These are phyloP conservation scores for Geoglossum glabrum DNA, from an alignment of 495 filamentous ascomycete genomes.

Conservation along the genomic window DNA sequence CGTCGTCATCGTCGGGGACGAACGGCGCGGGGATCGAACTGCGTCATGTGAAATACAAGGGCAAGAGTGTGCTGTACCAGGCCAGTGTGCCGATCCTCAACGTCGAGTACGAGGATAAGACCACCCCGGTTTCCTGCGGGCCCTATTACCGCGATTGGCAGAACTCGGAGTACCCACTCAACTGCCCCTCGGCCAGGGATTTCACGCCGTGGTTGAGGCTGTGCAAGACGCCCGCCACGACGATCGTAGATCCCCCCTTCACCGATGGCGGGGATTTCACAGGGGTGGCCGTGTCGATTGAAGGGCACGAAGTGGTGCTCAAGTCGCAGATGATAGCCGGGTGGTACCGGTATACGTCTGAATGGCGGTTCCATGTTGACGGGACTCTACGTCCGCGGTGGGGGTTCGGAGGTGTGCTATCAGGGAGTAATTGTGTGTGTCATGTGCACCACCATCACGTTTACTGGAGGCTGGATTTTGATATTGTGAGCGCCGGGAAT, in stretches of 20 bases:
- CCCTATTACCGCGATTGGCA: not conserved
- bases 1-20: not conserved
- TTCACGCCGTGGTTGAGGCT: not conserved
- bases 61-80: not conserved
- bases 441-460: not conserved
- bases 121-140: not conserved
- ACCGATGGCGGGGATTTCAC: not conserved
- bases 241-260: not conserved
- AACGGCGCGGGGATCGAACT: not conserved
- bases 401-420: not conserved
- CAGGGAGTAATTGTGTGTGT: not conserved
- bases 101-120: not conserved
- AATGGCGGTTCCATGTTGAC: not conserved
- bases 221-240: not conserved
- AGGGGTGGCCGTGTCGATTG: not conserved
- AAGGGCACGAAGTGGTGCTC: not conserved
- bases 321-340: not conserved
- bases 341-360: not conserved
- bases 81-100: not conserved
- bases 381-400: not conserved
- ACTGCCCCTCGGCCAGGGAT: not conserved
- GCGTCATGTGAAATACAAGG: not conserved
- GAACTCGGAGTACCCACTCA: not conserved
- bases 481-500: not conserved
- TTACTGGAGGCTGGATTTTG: not conserved